Evolutionary conservation across 164 flowering plant species (phyloP).

Genomic region (Piper betle): DNA sequence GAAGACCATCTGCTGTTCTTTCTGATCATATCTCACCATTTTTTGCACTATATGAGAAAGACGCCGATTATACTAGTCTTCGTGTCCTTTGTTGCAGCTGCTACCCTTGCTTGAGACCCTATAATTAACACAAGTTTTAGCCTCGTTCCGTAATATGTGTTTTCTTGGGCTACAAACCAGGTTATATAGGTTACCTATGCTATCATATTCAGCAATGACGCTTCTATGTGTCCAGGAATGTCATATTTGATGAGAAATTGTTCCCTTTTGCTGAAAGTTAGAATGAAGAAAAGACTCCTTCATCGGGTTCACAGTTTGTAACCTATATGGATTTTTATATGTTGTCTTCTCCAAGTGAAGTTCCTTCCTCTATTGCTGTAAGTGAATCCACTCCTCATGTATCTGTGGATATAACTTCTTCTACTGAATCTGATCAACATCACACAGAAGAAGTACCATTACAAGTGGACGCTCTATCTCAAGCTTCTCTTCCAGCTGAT

Average conservation of each 20-base stretch:
- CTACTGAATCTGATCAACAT: background rate
- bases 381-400: background rate
- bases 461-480: background rate
- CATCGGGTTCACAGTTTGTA: background rate
- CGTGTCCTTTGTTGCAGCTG: background rate
- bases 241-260: background rate
- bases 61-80: background rate
- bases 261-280: background rate
- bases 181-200: background rate
- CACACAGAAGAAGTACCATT: background rate
- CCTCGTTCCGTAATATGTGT: background rate
- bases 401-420: background rate
- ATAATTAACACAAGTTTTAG: background rate
- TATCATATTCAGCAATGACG: background rate
- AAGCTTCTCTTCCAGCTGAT: background rate
- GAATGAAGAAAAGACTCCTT: background rate
- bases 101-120: background rate
- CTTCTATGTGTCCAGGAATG: background rate
- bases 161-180: background rate
- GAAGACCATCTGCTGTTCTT: background rate
- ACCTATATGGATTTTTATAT: too few species aligned
- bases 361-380: too few species aligned
- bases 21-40: background rate
- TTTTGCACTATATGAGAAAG: background rate
- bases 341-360: too few species aligned